phyloP scores from a whole-genome alignment of 164 flowering plant species.

The Paratinospora sagittata region DNA sequence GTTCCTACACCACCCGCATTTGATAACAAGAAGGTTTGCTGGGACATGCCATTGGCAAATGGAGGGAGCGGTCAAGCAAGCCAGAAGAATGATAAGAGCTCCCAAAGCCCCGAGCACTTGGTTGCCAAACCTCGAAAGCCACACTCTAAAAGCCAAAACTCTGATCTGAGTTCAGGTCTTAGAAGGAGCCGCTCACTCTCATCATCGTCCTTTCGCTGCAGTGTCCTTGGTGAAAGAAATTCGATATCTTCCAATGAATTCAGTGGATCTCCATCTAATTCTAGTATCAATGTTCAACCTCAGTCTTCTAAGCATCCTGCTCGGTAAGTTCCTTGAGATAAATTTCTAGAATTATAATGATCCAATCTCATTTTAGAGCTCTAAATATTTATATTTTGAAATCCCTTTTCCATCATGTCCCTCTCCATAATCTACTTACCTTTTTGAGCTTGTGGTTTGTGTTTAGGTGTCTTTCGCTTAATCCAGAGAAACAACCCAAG shows the following conservation, averaged over 20 bases:
- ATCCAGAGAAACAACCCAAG: slow-evolving; percentile 48
- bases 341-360: neutral
- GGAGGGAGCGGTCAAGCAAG: slow-evolving; percentile 13
- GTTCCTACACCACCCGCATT: slow-evolving; percentile 32
- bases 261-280: slow-evolving; percentile 39
- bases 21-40: slow-evolving; percentile 32
- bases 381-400: no score
- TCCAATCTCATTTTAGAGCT: neutral
- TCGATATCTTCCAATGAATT: slow-evolving; percentile 21
- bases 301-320: slow-evolving; percentile 30
- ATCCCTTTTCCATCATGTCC: neutral
- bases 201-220: slow-evolving; percentile 36
- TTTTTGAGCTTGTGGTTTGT: slow-evolving; percentile 12
- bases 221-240: slow-evolving; percentile 25
- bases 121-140: slow-evolving; percentile 31
- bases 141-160: slow-evolving; percentile 25
- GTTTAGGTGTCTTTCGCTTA: slow-evolving; percentile 30
- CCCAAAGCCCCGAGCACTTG: slow-evolving; percentile 21
- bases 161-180: slow-evolving; percentile 34
- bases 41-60: slow-evolving; percentile 35
- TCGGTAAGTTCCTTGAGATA: slow-evolving; percentile 34
- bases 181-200: slow-evolving; percentile 79
- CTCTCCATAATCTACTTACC: slow-evolving; percentile 9
- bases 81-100: slow-evolving; percentile 7
- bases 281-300: slow-evolving; percentile 16